These are phyloP conservation scores for Babesia ovata DNA, from an alignment of 169 alveolate genomes.

Conservation along the genomic window DNA sequence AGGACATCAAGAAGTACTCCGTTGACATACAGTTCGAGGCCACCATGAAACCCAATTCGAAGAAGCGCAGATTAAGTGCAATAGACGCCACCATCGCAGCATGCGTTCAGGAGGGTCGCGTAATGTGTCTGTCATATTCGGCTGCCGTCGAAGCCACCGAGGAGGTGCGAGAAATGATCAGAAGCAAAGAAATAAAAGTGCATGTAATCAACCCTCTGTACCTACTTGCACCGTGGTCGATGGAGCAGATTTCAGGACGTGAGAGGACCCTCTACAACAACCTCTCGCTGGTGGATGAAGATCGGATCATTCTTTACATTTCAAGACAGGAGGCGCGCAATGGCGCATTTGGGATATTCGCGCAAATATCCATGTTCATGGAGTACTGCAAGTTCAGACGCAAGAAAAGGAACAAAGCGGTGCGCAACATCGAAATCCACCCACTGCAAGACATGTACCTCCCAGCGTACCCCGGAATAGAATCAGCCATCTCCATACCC, in stretches of 20 bases:
- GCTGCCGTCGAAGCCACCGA: slow-evolving; percentile 54
- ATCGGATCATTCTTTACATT: slow-evolving; percentile 28
- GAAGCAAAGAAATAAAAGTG: slow-evolving; percentile 17
- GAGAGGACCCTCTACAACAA: slow-evolving; percentile 54
- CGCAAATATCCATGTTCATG: slow-evolving; percentile 54
- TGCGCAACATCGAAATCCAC: slow-evolving; percentile 45
- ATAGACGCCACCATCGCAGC: slow-evolving; percentile 30
- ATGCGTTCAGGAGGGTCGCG: slow-evolving; percentile 15
- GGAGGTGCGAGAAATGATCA: slow-evolving; percentile 29
- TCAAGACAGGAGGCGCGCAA: slow-evolving; percentile 43
- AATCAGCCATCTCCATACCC: slow-evolving; percentile 32
- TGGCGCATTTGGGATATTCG: slow-evolving; percentile 59
- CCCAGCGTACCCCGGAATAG: slow-evolving; percentile 10
- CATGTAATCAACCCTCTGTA: slow-evolving; percentile 57
- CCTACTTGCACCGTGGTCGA: slow-evolving; percentile 66
- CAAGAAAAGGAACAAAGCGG: slow-evolving; percentile 8
- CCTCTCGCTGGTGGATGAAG: slow-evolving; percentile 48
- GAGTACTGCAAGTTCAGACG: slow-evolving; percentile 24
- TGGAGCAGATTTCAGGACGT: slow-evolving; percentile 12
- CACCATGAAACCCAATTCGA: not conserved
- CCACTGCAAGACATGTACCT: slow-evolving; percentile 23
- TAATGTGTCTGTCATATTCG: slow-evolving; percentile 47
- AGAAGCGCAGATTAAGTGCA: slow-evolving; percentile 1
- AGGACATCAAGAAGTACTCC: slow-evolving; percentile 53
- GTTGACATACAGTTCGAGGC: slow-evolving; percentile 38